Evolutionary conservation across 2,329 filamentous ascomycete genomes (phyloP).

Genomic region (Pseudogymnoascus sp.): DNA sequence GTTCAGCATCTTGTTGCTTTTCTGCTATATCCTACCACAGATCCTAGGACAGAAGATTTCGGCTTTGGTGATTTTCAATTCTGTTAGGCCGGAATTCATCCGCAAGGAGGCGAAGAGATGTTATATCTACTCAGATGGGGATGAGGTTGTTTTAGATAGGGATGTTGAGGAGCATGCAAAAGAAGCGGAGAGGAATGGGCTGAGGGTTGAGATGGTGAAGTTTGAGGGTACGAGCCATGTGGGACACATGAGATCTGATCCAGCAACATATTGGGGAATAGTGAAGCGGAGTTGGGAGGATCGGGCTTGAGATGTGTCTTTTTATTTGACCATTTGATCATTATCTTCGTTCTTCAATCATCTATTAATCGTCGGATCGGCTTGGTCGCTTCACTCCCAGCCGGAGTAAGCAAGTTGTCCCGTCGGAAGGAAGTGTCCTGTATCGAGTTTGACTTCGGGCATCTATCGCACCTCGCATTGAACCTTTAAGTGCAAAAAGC

Average conservation of each 20-base stretch:
- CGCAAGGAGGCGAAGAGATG: constrained; percentile 14
- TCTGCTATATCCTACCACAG: constrained; percentile 6
- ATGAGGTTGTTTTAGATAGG: constrained; percentile 13
- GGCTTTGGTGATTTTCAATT: constrained; percentile 5
- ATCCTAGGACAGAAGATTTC: constrained; percentile 2
- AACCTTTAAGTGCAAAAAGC: no score
- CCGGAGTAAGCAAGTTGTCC: no score
- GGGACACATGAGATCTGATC: constrained; percentile 15
- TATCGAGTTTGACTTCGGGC: no score
- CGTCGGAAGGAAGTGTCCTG: no score
- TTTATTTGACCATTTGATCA: neutral
- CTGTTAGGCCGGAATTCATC: constrained; percentile 4
- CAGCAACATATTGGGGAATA: constrained; percentile 16
- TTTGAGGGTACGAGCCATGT: constrained; percentile 15
- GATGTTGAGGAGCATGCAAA: constrained; percentile 17
- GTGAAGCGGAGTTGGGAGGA: constrained; percentile 13
- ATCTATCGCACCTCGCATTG: no score
- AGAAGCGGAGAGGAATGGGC: constrained; percentile 11
- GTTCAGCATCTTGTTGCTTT: neutral
- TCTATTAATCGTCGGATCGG: neutral
- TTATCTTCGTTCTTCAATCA: neutral
- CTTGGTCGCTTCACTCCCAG: no score
- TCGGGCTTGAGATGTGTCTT: constrained; percentile 1
- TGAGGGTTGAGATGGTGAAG: constrained; percentile 11
- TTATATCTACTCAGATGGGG: constrained; percentile 18